Base-by-base conservation (phyloP, 2,329 filamentous ascomycete species). In the Nothophaeocryptopus gaeumannii region DNA sequence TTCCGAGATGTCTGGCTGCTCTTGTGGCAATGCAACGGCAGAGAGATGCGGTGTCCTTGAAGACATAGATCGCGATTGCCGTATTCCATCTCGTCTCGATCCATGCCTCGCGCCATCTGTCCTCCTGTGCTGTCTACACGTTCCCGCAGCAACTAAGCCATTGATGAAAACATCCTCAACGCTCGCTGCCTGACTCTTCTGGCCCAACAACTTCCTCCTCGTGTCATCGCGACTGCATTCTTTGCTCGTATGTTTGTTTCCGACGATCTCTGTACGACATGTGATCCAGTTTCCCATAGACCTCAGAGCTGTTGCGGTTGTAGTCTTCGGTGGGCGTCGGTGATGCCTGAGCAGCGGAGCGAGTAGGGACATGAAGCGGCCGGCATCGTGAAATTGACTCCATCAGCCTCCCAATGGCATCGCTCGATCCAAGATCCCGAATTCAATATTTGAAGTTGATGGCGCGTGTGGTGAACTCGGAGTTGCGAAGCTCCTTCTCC, bases 301-400 rank as follows among this genome's bases (percentile, higher is more conserved):
- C 36, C 39, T 26, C 20, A 26, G 20, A 54, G 50, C 35, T 49
- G 45, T 26, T 11, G 45, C 44, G 47, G 53, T 49, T 26, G 40
- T 67, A 68, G 72, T 73, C 55, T 26, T 26, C 20, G 20, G 68
- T 66, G 72, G 66, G 67, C 73, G 72, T 70, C 72, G 71, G 60
- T 69, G 65, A 63, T 72, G 74, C 74, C 75, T 73, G 67, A 77
- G 72, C 70, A 77, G 73, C 71, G 72, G 73, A 72, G 74, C 75
- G 73, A 78, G 68, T 72, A 77, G 72, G 79, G 78, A 81, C 82
- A 85, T 85, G 80, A 79, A 78, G 77, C 65, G 72, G 68, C 73
- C 73, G 71, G 76, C 82, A 85, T 84, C 61, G 45, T 52, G 56
- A 47, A 40, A 46, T 43, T 45, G 46, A 46, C 38, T 52, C 53